Base-by-base conservation (phyloP, 169 alveolate genomes). In the Eimeria brunetti region DNA sequence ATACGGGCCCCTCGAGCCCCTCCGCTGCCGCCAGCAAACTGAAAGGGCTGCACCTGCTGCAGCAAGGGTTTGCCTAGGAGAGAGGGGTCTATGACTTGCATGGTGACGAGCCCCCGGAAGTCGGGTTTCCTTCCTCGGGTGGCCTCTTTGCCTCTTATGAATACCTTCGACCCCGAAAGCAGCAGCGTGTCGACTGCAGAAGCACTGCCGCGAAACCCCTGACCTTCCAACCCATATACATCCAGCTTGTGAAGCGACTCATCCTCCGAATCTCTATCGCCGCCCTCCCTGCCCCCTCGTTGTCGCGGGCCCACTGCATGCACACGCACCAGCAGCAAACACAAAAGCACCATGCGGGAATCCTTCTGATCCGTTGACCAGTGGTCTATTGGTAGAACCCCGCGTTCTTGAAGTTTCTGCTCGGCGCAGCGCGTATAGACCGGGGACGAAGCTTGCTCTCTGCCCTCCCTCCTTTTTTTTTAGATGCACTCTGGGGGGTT, bases 81-180 rank as follows among this genome's bases (percentile, higher is more conserved):
- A 2, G 92, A 85, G 20, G 92, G 81, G 62, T 62, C 92, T 16
- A 85, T 58, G 22, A 85, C 62, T 49, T 85, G 92, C 92, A 85
- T 62, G 51, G 80, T 85, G 14, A 58, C 44, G n/a, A 85, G 64
- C 46, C 92, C 92, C n/a, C 49, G 24, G 67, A 85, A 85, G 44
- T 85, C 80, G 38, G 71, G 46, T 30, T 58, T 16, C 81, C 41
- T 38, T 1, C 80, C 58, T 30, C 12, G 33, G 51, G 64, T 14
- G 14, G 46, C 51, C 44, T 58, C 92, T 30, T 60, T 60, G 76
- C 27, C n/a, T 30, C 92, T 22, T 38, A 85, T 58, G 62, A 85
- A 36, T 38, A 62, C 92, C 20, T 62, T 58, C 44, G 92, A 58
- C 46, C 92, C 92, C 64, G 92, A 60, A 46, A 22, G 92, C 64